phyloP scores from a whole-genome alignment of 2,329 filamentous ascomycete species.

The Diaporthe australafricana region DNA sequence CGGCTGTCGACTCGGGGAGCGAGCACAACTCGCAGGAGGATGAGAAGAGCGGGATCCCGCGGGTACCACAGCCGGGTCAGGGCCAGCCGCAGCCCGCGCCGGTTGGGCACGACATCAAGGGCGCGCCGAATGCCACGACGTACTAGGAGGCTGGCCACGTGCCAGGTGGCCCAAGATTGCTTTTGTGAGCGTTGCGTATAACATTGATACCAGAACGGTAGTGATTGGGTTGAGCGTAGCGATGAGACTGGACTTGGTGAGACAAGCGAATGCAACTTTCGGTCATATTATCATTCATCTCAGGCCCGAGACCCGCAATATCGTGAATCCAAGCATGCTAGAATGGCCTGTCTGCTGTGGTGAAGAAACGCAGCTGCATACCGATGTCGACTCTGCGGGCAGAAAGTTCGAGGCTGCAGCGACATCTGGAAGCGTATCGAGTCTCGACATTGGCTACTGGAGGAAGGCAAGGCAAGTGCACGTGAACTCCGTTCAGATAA shows the following conservation, averaged over 20 bases:
- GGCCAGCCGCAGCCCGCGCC: neutral
- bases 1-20: neutral
- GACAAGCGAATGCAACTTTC: neutral
- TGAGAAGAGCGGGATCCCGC: neutral
- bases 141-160: neutral
- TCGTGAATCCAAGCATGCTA: neutral
- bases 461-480: too few relatives aligned
- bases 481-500: too few relatives aligned
- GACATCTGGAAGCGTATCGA: too few relatives aligned
- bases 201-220: neutral
- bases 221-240: neutral
- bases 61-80: neutral
- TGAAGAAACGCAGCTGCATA: too few relatives aligned
- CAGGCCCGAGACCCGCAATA: neutral
- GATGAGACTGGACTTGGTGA: neutral
- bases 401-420: neutral
- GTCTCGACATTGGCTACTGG: too few relatives aligned
- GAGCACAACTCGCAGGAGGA: constrained; percentile 16
- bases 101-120: neutral
- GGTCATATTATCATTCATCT: neutral
- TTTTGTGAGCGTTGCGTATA: neutral
- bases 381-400: neutral
- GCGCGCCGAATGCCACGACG: neutral
- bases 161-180: neutral
- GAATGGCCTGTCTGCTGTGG: neutral